Conservation (phyloP, 768 basidiomycete species). For the Trametes cinnabarina region DNA sequence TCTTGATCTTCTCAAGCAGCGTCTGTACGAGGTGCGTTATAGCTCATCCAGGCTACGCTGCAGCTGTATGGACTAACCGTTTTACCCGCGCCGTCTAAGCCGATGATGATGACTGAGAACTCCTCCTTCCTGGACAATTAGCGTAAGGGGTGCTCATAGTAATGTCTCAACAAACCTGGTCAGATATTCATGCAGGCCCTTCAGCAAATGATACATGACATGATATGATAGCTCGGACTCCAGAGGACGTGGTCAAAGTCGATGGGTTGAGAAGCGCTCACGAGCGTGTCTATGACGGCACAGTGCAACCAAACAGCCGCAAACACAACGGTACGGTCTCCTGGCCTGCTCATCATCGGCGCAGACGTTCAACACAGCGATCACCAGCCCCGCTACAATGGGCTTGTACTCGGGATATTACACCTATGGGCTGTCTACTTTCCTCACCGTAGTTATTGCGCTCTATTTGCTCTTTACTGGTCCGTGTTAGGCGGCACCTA, state of each 20-base stretch:
- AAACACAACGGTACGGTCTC: background rate
- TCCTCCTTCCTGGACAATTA: constrained; percentile 65
- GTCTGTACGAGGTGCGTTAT: constrained; percentile 53
- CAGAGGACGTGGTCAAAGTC: background rate
- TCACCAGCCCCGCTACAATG: constrained; percentile 27
- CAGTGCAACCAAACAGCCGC: constrained; percentile 1
- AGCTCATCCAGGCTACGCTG: too few species aligned
- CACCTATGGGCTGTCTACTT: constrained; percentile 65
- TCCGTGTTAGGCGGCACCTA: constrained; percentile 31
- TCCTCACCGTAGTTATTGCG: constrained; percentile 61
- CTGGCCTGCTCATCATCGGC: constrained; percentile 10
- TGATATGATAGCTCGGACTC: background rate
- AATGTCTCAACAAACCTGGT: constrained; percentile 54
- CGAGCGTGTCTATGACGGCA: constrained; percentile 1
- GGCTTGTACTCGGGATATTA: constrained; percentile 48
- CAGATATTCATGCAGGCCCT: constrained; percentile 86
- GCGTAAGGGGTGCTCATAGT: background rate
- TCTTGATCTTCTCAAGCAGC: constrained; percentile 91
- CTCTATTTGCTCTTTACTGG: constrained; percentile 92
- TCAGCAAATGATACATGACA: constrained; percentile 90
- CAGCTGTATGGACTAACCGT: constrained; percentile 60
- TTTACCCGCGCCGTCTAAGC: constrained; percentile 90
- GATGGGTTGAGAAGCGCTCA: constrained; percentile 4
- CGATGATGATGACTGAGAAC: constrained; percentile 93
- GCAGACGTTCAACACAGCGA: constrained; percentile 12